These are phyloP conservation scores for Pseudogymnoascus sp. DNA, from an alignment of 2,329 filamentous ascomycete genomes.

Conservation along the genomic window DNA sequence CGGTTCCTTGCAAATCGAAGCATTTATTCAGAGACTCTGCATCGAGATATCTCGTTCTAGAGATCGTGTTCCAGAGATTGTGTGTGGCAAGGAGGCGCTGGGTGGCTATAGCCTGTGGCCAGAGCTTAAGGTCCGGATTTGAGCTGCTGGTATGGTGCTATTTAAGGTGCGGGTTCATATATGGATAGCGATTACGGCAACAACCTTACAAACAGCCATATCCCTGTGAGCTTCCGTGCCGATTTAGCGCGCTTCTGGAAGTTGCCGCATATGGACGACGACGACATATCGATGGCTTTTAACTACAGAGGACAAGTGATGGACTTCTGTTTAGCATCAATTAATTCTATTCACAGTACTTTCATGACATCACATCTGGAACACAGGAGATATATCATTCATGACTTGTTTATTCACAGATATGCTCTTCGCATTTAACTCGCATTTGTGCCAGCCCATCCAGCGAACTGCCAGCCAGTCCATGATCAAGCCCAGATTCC, in stretches of 20 bases:
- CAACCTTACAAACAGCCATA: conserved; percentile 6
- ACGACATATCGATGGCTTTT: not conserved
- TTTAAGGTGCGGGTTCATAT: conserved; percentile 4
- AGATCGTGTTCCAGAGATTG: not conserved
- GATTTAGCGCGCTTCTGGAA: conserved; percentile 9
- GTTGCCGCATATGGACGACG: conserved; percentile 5
- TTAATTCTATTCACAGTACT: not conserved
- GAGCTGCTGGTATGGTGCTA: not conserved
- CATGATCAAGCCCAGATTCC: not conserved
- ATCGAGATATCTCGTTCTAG: not conserved
- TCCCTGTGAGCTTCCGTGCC: conserved; percentile 9
- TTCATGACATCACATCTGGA: not conserved
- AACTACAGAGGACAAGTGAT: not conserved
- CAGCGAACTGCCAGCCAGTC: not conserved
- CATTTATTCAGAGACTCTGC: conserved; percentile 2
- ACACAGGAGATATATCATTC: not conserved
- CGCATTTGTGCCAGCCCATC: not conserved
- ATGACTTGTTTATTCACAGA: conserved; percentile 3
- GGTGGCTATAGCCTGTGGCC: not conserved
- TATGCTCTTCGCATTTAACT: not conserved
- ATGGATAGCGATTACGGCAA: conserved; percentile 8
- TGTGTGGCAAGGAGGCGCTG: not conserved
- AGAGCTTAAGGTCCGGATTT: not conserved
- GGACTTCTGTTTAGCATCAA: not conserved
- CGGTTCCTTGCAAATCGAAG: conserved; percentile 10